Conservation (phyloP, 2,329 filamentous ascomycete species). For the Sarocladium kiliense region DNA sequence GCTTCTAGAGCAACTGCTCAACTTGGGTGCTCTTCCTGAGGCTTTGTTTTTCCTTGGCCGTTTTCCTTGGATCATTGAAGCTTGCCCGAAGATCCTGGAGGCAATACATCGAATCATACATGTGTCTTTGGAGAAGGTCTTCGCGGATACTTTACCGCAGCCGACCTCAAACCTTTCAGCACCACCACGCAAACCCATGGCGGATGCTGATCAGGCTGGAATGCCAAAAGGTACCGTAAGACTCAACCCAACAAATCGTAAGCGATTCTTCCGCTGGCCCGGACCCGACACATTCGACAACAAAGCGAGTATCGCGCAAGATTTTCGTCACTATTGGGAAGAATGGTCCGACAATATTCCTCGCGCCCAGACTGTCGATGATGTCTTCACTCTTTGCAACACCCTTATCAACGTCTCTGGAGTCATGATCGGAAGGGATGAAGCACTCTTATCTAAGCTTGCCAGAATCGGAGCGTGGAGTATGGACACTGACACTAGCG, state of each 20-base stretch:
- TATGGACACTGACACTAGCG: slow-evolving; percentile 63
- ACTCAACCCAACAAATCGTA: slow-evolving; percentile 52
- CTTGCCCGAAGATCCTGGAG: slow-evolving; percentile 74
- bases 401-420: slow-evolving; percentile 83
- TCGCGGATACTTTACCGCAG: slow-evolving; percentile 37
- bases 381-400: slow-evolving; percentile 80
- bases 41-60: slow-evolving; percentile 86
- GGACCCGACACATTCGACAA: slow-evolving; percentile 73
- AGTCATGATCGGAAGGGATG: slow-evolving; percentile 82
- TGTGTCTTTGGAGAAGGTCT: slow-evolving; percentile 74
- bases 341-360: slow-evolving; percentile 95
- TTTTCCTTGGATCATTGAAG: slow-evolving; percentile 88
- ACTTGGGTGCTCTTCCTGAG: slow-evolving; percentile 89
- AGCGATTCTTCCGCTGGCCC: slow-evolving; percentile 75
- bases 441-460: slow-evolving; percentile 71
- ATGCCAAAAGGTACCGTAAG: slow-evolving; percentile 65
- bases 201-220: slow-evolving; percentile 57
- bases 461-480: slow-evolving; percentile 80
- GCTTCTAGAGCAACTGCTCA: slow-evolving; percentile 77
- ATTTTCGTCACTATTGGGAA: slow-evolving; percentile 94
- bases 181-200: slow-evolving; percentile 31
- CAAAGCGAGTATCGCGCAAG: slow-evolving; percentile 56
- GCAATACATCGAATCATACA: slow-evolving; percentile 80
- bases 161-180: background rate
- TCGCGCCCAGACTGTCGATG: slow-evolving; percentile 82